phyloP scores from a whole-genome alignment of 306 rosid species.

The Mucuna pruriens region DNA sequence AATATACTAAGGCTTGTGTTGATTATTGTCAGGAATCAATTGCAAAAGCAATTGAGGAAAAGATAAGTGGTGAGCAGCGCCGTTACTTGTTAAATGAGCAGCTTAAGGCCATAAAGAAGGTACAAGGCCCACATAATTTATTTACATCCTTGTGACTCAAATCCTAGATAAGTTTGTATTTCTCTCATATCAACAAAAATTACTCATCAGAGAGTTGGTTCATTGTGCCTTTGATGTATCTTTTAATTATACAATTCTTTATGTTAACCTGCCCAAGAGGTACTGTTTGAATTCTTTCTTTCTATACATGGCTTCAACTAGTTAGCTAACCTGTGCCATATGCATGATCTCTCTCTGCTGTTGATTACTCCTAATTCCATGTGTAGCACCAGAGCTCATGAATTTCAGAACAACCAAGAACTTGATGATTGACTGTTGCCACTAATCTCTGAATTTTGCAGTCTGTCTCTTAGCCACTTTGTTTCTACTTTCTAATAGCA shows the following conservation, averaged over 20 bases:
- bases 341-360: constrained; percentile 11
- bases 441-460: neutral
- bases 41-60: constrained; percentile 99
- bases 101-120: constrained; percentile 99
- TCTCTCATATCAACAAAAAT: neutral
- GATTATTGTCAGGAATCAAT: constrained; percentile 77
- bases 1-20: constrained; percentile 31
- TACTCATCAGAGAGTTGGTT: constrained; percentile 19
- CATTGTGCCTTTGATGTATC: neutral
- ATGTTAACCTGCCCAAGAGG: neutral
- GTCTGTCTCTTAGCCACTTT: neutral
- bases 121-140: constrained; percentile 31
- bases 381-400: neutral
- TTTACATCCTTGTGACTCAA: constrained; percentile 12
- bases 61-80: constrained; percentile 98
- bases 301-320: neutral
- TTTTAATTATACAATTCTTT: constrained; percentile 15
- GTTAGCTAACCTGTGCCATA: constrained; percentile 24
- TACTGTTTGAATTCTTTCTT: constrained; percentile 26
- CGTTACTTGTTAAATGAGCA: constrained; percentile 95
- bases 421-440: constrained; percentile 10
- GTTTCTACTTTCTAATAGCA: neutral
- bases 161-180: constrained; percentile 29
- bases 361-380: neutral
- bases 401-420: constrained; percentile 16